Evolutionary conservation across 2,329 filamentous ascomycete genomes (phyloP).

Genomic region (Dothistroma septosporum): DNA sequence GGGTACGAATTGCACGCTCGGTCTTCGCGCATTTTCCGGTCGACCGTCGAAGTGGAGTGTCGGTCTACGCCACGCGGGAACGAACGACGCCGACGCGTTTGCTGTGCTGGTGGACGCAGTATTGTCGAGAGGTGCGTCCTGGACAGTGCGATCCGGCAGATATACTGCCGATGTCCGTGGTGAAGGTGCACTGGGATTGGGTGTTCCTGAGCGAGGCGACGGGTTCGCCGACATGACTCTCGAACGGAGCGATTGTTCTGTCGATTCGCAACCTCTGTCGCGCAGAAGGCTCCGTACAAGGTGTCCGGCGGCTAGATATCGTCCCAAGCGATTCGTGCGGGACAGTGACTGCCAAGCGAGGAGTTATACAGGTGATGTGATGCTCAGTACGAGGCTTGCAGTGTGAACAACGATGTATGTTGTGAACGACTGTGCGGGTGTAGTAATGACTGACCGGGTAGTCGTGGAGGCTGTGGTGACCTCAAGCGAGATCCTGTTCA

Average conservation of each 20-base stretch:
- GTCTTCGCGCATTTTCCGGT: slow-evolving; percentile 25
- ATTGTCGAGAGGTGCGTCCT: slow-evolving; percentile 22
- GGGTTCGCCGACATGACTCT: slow-evolving; percentile 16
- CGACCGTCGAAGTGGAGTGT: slow-evolving; percentile 26
- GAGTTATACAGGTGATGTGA: neutral
- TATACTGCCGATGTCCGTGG: slow-evolving; percentile 15
- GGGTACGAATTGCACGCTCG: slow-evolving; percentile 37
- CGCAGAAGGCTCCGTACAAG: neutral
- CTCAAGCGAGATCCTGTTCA: neutral
- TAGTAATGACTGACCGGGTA: neutral
- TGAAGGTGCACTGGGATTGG: slow-evolving; percentile 14
- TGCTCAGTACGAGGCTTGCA: neutral
- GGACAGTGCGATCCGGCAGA: slow-evolving; percentile 28
- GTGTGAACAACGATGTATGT: neutral
- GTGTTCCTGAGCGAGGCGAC: slow-evolving; percentile 21
- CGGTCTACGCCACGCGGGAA: slow-evolving; percentile 33
- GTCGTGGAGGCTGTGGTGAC: neutral
- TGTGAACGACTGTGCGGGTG: neutral
- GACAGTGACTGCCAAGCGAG: neutral
- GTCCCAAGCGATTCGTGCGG: neutral
- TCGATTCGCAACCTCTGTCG: neutral
- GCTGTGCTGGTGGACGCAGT: slow-evolving; percentile 9
- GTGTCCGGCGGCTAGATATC: neutral
- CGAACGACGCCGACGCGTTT: slow-evolving; percentile 18
- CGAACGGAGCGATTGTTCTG: neutral